Conservation (phyloP, 257 asterid species). For the Pogostemon cablin region DNA sequence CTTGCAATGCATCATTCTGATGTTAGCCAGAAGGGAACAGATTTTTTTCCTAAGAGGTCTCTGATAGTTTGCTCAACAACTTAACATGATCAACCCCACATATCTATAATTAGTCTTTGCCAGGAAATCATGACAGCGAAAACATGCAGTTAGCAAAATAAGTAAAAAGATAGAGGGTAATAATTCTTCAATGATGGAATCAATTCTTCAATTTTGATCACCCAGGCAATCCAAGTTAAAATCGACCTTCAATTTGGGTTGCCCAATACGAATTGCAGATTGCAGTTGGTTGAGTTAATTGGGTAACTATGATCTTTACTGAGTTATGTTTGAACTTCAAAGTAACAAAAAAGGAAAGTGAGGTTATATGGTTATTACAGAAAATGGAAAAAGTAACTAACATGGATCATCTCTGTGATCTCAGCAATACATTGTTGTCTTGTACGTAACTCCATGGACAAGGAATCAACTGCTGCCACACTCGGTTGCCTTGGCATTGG, state of each 20-base stretch:
- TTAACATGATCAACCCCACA: no score
- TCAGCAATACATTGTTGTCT: conserved; percentile 92
- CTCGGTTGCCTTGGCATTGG: conserved; percentile 53
- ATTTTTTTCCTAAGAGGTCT: no score
- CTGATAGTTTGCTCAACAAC: no score
- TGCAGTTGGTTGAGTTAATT: no score
- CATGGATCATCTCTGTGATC: conserved; percentile 99
- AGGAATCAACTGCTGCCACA: conserved; percentile 46
- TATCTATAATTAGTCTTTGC: no score
- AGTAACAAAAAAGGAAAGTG: conserved; percentile 12
- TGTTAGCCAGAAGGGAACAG: no score
- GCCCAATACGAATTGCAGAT: background rate
- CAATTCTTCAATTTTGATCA: no score
- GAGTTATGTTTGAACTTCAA: conserved; percentile 3
- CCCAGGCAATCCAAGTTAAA: background rate
- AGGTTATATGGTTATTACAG: background rate
- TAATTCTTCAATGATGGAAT: no score
- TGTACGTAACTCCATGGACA: conserved; percentile 67
- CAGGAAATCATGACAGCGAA: no score
- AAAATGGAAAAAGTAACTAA: conserved; percentile 41
- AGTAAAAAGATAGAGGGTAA: no score
- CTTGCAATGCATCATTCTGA: no score
- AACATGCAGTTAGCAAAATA: no score
- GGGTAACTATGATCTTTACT: background rate
- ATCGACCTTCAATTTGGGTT: background rate